Conservation (phyloP, 495 filamentous ascomycete genomes). For the Letharia columbiana region DNA sequence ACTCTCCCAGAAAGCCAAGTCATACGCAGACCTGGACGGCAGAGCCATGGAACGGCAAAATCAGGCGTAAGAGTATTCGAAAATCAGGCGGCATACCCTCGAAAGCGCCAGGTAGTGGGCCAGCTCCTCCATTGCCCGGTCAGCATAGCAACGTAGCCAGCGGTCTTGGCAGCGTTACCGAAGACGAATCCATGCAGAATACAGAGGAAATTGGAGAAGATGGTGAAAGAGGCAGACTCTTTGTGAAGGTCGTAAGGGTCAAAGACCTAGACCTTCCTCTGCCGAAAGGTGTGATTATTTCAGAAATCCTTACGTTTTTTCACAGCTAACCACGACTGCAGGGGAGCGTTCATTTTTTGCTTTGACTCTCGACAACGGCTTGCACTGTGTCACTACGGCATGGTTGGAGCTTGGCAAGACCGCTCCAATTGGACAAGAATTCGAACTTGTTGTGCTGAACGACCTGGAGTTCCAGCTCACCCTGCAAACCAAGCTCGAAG, state of each 20-base stretch:
- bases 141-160: conserved; percentile 69
- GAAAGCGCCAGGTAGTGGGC: conserved; percentile 53
- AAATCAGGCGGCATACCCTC: conserved; percentile 51
- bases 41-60: conserved; percentile 86
- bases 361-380: conserved; percentile 89
- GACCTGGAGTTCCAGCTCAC: conserved; percentile 97
- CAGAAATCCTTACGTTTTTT: neutral
- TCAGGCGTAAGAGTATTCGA: conserved; percentile 58
- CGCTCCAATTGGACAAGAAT: conserved; percentile 95
- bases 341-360: conserved; percentile 88
- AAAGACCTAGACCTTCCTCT: conserved; percentile 90
- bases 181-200: conserved; percentile 45
- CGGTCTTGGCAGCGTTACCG: conserved; percentile 51
- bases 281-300: conserved; percentile 62
- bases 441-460: conserved; percentile 92
- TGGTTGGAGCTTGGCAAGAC: conserved; percentile 90
- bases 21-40: conserved; percentile 86
- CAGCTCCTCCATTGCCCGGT: conserved; percentile 77
- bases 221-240: conserved; percentile 83
- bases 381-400: conserved; percentile 93
- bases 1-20: conserved; percentile 63
- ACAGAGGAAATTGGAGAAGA: conserved; percentile 59
- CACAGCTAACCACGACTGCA: conserved; percentile 34
- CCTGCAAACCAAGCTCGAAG: conserved; percentile 86
- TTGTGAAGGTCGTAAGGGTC: conserved; percentile 94